Evolutionary conservation across 129 eudicot species (phyloP), one percentile per base, ranked within the genome.

Genomic region (Gnaphalium uliginosum): DNA sequence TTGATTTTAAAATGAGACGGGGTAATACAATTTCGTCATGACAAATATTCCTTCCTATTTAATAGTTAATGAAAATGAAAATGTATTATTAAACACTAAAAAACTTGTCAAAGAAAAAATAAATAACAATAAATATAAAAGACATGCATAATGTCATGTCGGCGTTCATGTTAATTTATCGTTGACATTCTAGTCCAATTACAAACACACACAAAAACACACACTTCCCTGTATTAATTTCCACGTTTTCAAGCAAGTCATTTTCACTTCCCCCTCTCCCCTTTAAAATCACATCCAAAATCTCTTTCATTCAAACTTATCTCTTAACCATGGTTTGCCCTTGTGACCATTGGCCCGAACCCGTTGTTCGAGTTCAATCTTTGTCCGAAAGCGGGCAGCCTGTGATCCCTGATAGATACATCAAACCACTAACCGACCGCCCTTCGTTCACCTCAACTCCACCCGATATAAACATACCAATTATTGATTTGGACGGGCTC

Each of bases 301-400:
- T 14, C 27, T 18, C 43, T 43, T 22, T 24, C 5, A 4, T 64
- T 61, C 39, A 30, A 25, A 29, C 64, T 57, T 65, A 65, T 66
- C 54, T 59, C 68, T 37, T 18, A 76, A 57, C 27, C 69, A 89
- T 83, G 85, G 85, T 27, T 51, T 63, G 79, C 65, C 72, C 77
- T 2, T 21, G 76, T 50, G 96, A 85, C 18, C n/a, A n/a, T 26
- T 92, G 98, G 98, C 98, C 96, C 0, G 98, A 89, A 65, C 98
- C 96, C 0, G 76, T 92, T 0, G 78, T 87, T 32, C 88, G 94
- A 1, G 98, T 92, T 51, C 98, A 92, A 51, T 87, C 91, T n/a
- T 58, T 92, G 27, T 87, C 96, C 7, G 93, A 87, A 14, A 66
- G 59, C 14, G 83, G 87, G 10, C 23, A 68, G 2, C 25, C 69